Evolutionary conservation across 2,329 filamentous ascomycete species (phyloP).

Genomic region (Penicillium aurantiogriseum): DNA sequence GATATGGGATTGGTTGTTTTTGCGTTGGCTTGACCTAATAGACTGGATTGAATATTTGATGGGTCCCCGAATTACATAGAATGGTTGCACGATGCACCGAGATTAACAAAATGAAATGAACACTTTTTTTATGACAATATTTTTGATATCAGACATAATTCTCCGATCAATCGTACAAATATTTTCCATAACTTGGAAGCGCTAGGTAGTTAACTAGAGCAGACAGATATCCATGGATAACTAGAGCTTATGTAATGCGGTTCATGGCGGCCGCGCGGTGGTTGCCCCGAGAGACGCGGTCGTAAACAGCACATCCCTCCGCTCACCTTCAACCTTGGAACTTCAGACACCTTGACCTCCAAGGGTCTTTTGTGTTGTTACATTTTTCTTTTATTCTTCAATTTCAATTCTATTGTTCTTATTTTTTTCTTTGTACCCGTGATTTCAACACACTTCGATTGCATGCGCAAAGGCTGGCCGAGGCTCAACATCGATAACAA

Average conservation of each 20-base stretch:
- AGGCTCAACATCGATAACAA: slow-evolving; percentile 41
- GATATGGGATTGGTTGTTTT: slow-evolving; percentile 12
- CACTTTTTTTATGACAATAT: background rate
- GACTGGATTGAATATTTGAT: slow-evolving; percentile 17
- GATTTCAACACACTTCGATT: slow-evolving; percentile 13
- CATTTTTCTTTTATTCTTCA: background rate
- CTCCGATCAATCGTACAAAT: background rate
- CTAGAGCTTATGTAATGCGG: slow-evolving; percentile 13
- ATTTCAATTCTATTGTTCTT: slow-evolving; percentile 9
- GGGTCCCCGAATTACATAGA: slow-evolving; percentile 11
- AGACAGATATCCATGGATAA: background rate
- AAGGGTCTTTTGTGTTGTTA: slow-evolving; percentile 18
- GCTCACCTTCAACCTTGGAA: slow-evolving; percentile 14
- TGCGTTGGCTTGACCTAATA: slow-evolving; percentile 10
- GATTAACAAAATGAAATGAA: slow-evolving; percentile 6
- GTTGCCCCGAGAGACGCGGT: slow-evolving; percentile 28
- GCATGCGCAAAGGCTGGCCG: slow-evolving; percentile 39
- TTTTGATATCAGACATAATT: background rate
- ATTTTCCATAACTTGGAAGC: background rate
- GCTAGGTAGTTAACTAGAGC: no score
- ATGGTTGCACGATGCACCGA: slow-evolving; percentile 2
- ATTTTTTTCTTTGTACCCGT: slow-evolving; percentile 10
- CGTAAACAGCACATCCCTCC: slow-evolving; percentile 25
- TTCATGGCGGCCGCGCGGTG: slow-evolving; percentile 7
- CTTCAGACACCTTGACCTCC: slow-evolving; percentile 19